Percentiles rank a stretch among this genome's conserved stretches.
These are phyloP conservation scores for Aureobasidium musti DNA, from an alignment of 2,329 filamentous ascomycete species.

Conservation along the genomic window DNA sequence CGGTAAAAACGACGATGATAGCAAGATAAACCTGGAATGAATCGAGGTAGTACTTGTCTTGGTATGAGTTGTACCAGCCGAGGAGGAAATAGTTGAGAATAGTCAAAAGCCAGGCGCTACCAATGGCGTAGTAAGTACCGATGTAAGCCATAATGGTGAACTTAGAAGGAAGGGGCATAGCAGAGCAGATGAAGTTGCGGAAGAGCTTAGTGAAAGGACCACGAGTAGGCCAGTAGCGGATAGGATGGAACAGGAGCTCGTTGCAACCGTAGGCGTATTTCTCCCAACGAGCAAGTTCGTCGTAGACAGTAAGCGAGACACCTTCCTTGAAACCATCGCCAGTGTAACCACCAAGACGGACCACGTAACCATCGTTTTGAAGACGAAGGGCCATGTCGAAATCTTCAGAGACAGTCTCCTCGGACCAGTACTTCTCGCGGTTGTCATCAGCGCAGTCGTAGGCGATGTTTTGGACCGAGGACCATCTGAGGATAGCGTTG, in stretches of 20 bases:
- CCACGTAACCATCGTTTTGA: slow-evolving; percentile 70
- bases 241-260: slow-evolving; percentile 77
- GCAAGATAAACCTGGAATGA: slow-evolving; percentile 80
- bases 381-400: slow-evolving; percentile 80
- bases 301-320: slow-evolving; percentile 80
- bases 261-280: slow-evolving; percentile 86
- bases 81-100: slow-evolving; percentile 73
- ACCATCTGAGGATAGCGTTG: slow-evolving; percentile 75
- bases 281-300: slow-evolving; percentile 82
- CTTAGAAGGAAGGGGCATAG: slow-evolving; percentile 74
- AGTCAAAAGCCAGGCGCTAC: slow-evolving; percentile 73
- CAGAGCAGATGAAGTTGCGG: slow-evolving; percentile 69
- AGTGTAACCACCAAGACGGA: slow-evolving; percentile 71
- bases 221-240: slow-evolving; percentile 69
- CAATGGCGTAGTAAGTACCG: slow-evolving; percentile 78
- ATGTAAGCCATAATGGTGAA: slow-evolving; percentile 76
- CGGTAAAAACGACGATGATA: slow-evolving; percentile 76
- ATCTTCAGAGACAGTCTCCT: slow-evolving; percentile 77
- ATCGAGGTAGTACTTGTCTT: slow-evolving; percentile 79
- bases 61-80: slow-evolving; percentile 73
- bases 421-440: slow-evolving; percentile 76
- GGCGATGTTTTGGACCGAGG: slow-evolving; percentile 70
- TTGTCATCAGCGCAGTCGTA: slow-evolving; percentile 70
- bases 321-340: slow-evolving; percentile 80
- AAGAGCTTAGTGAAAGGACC: slow-evolving; percentile 81